Base-by-base conservation (phyloP, 225 moss, liverwort and hornwort species). In the Polytrichum formosum region DNA sequence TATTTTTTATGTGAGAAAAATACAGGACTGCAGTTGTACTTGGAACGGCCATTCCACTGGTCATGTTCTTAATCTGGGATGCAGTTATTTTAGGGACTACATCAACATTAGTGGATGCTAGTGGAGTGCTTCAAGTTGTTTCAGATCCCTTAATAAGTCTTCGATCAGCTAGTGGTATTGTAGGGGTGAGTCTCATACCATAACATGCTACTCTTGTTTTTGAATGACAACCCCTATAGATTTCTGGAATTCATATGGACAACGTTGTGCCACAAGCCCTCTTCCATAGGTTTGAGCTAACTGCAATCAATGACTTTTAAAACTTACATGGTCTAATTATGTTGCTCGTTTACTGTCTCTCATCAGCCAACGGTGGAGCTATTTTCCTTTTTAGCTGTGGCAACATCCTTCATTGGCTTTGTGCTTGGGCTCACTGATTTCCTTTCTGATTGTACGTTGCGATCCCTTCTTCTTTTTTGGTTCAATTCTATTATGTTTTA, bases 341-440 rank as follows among this genome's bases (percentile, higher is more conserved):
- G 33, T 6, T 54, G 8, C 62, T 67, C 55, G 28, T 6, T 67
- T 55, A 46, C 46, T 46, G 46, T 46, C 46, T 37, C 10, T 46
- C 16, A 56, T 68, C 92, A 98, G 94, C 98, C 98, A 55, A 78
- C 91, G 54, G 91, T 98, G 79, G 83, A 91, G 74, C 18, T 84
- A 5, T 98, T 98, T 65, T 98, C 94, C 13, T 82, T 98, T 65
- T 82, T 98, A 21, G 98, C 98, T 26, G 85, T 98, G 25, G 94
- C 98, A 63, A 98, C 98, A 8, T 98, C 98, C 53, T 98, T 94
- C 87, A 92, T 98, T 35, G 98, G 98, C 73, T 98, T 94, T 75
- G 90, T 91, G 54, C 82, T 98, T 30, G 98, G 98, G 27, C 92
- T 98, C 27, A 62, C 90, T 27, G 98, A 94, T 78, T 98, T 98